Evolutionary conservation across 441 rosid species (phyloP), one percentile per base, ranked within the genome.

Genomic region (Aquilaria agallochum): DNA sequence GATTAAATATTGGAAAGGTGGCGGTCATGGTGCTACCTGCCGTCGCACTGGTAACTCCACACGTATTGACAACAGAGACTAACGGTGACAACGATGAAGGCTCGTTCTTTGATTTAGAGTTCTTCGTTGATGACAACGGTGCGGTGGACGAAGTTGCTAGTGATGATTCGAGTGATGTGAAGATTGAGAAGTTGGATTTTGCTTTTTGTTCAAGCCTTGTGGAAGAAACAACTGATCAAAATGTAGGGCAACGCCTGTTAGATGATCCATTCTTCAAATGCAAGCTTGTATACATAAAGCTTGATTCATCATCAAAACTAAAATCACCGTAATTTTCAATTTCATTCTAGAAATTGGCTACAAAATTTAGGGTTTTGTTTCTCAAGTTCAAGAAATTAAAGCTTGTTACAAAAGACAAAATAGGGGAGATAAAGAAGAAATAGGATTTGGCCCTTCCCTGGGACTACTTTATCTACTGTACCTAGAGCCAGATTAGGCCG

Each of bases 31-130:
- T 11, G 69, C 63, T 32, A 27, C 58, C 56, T 67, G 69, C 50
- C 56, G 53, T 1, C 61, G 52, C 56, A 54, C 55, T 6, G 12
- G 5, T 40, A 44, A 13, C 27, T 34, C 4, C 46, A 4, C 68
- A 36, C 65, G 68, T 62, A 42, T 75, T 53, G 15, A 34, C 46
- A 2, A 52, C 65, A 42, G 88, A 79, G 14, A 65, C 80, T 3
- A 88, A 78, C 50, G 72, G 73, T 6, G 78, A 58, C 7, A 73
- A 73, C 44, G 97, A 88, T 32, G 97, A 89, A 27, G 97, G 94
- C 1, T 90, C 95, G 0, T 91, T 91, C 74, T 91, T 94, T 70
- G 99, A 94, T 77, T 73, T 94, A 74, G 89, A 94, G 76, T 87
- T 94, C 34, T 67, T 88, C 9, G 78, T 80, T 6, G 76, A 74